Evolutionary conservation across 805 yeast species (phyloP).

Genomic region (Candida maris): DNA sequence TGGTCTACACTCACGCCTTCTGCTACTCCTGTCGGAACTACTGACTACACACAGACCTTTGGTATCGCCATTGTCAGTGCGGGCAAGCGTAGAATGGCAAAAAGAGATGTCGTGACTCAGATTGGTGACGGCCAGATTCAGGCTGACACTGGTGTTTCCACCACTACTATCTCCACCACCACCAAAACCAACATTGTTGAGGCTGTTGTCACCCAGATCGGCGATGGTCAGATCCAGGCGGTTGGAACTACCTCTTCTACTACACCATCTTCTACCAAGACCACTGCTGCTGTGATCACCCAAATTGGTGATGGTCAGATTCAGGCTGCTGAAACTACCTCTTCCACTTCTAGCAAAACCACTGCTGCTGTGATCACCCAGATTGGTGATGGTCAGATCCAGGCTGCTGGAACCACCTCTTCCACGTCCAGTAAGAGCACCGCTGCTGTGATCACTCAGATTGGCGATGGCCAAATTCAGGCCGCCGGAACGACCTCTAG

Average conservation of each 20-base stretch:
- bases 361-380: slow-evolving; percentile 23
- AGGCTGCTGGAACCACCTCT: slow-evolving; percentile 34
- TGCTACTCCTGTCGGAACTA: slow-evolving; percentile 50
- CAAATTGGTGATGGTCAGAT: slow-evolving; percentile 55
- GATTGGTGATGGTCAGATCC: slow-evolving; percentile 56
- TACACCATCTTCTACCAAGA: slow-evolving; percentile 26
- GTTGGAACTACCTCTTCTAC: slow-evolving; percentile 31
- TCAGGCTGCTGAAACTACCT: slow-evolving; percentile 43
- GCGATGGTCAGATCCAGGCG: slow-evolving; percentile 41
- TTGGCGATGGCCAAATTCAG: slow-evolving; percentile 42
- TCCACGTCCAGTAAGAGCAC: slow-evolving; percentile 27
- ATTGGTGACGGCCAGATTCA: slow-evolving; percentile 55
- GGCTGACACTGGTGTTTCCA: slow-evolving; percentile 39
- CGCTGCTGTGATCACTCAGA: slow-evolving; percentile 42
- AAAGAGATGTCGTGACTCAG: slow-evolving; percentile 40
- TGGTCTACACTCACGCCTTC: slow-evolving; percentile 71
- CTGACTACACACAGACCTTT: slow-evolving; percentile 56
- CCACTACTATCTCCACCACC: slow-evolving; percentile 40
- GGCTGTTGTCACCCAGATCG: slow-evolving; percentile 52
- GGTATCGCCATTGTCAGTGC: slow-evolving; percentile 61
- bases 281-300: slow-evolving; percentile 40
- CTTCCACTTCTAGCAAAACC: slow-evolving; percentile 38
- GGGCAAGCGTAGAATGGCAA: slow-evolving; percentile 14
- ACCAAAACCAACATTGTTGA: slow-evolving; percentile 31
- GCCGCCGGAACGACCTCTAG: slow-evolving; percentile 28